Evolutionary conservation across 1,284 basidiomycete genomes (phyloP).

Genomic region (Ganoderma lucidum): DNA sequence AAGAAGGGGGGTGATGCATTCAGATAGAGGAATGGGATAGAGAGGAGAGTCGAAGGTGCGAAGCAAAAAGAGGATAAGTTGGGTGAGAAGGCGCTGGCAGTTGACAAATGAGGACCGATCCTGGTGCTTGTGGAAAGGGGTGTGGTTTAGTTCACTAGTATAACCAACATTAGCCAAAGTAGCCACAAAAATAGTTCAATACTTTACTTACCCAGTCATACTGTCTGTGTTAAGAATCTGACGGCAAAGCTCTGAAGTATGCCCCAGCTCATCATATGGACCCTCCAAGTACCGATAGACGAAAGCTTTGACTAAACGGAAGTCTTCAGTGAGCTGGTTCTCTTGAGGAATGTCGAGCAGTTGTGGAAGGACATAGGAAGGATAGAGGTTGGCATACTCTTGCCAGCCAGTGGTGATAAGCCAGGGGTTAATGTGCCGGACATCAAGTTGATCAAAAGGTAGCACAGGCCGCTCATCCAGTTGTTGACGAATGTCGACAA

Average conservation of each 20-base stretch:
- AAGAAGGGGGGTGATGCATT: no score
- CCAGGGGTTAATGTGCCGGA: neutral
- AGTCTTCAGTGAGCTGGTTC: neutral
- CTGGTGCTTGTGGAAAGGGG: neutral
- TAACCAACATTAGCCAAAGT: no score
- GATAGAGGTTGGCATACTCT: neutral
- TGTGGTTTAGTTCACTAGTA: no score
- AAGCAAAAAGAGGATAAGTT: neutral
- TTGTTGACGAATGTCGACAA: neutral
- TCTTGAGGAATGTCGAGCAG: neutral
- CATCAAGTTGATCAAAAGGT: no score
- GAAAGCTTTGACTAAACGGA: neutral
- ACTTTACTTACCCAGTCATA: no score
- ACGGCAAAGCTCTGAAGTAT: neutral
- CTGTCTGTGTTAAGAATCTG: neutral
- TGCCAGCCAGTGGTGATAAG: neutral
- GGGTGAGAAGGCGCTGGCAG: neutral
- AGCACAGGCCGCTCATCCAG: no score
- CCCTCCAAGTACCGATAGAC: neutral
- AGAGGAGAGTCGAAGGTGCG: neutral
- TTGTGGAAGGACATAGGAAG: neutral
- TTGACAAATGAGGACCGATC: neutral
- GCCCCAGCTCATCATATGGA: neutral
- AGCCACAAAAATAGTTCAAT: no score
- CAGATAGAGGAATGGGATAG: no score